Evolutionary conservation across 805 yeast genomes (phyloP), one percentile per base, ranked within the genome.

Genomic region (Sugiyamaella lignohabitans): DNA sequence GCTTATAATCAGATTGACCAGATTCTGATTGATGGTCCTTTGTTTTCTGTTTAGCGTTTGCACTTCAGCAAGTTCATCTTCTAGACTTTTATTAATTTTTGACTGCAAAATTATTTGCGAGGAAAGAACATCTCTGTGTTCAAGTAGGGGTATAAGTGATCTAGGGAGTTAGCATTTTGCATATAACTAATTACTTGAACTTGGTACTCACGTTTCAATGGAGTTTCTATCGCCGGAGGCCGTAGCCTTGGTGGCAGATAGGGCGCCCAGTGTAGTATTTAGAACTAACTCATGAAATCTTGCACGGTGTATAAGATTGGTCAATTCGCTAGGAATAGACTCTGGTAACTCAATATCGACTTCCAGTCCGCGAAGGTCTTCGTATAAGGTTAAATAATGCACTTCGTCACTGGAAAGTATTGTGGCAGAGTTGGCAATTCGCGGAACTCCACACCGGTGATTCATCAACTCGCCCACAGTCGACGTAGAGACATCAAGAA

Each of bases 111-210:
- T 27, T 8, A 38, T 20, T 18, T 30, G 17, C 32, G n/a, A 10
- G 17, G 40, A 19, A 2, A 34, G 22, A 14, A 3, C 34, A 18
- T 47, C 50, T 8, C 47, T 30, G 5, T 37, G 16, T 21, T 40
- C 34, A 21, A 43, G 11, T 21, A 47, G 27, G 10, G 35, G 47
- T 6, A 17, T 22, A 4, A 47, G 40, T 2, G 22, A 8, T 10
- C 49, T 48, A n/a, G 40, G n/a, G 16, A n/a, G 38, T n/a, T n/a
- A n/a, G n/a, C n/a, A n/a, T n/a, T n/a, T n/a, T n/a, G n/a, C n/a
- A n/a, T n/a, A n/a, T n/a, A n/a, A n/a, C n/a, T n/a, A n/a, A n/a
- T n/a, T n/a, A n/a, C n/a, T 27, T 17, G 30, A 27, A 27, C 32
- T 27, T 27, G 32, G 32, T 27, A 27, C 32, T 8, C 14, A 27